Evolutionary conservation across 2,329 filamentous ascomycete species (phyloP).

Genomic region (Cladosporium sp.): DNA sequence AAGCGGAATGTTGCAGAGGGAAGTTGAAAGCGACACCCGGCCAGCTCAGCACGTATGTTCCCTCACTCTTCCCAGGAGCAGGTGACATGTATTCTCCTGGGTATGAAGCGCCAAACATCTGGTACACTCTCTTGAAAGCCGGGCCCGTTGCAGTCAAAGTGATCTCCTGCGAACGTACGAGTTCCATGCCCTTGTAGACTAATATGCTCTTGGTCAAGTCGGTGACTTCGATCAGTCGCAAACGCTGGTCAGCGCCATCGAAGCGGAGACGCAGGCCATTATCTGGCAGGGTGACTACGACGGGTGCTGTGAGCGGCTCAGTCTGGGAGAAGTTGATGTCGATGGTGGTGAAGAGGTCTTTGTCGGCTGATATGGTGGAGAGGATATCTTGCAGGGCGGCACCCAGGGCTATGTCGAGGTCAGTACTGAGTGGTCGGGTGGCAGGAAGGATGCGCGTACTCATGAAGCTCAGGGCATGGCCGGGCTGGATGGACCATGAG

Average conservation of each 20-base stretch:
- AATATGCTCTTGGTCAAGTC: constrained; percentile 86
- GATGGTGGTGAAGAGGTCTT: constrained; percentile 77
- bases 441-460: constrained; percentile 31
- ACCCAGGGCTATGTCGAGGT: constrained; percentile 66
- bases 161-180: constrained; percentile 63
- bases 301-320: constrained; percentile 71
- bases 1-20: constrained; percentile 70
- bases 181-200: constrained; percentile 77
- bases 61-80: constrained; percentile 53
- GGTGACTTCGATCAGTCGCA: constrained; percentile 85
- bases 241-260: constrained; percentile 86
- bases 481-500: constrained; percentile 26
- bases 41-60: constrained; percentile 89
- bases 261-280: constrained; percentile 92
- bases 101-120: constrained; percentile 91
- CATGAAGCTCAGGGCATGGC: constrained; percentile 41
- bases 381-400: constrained; percentile 88
- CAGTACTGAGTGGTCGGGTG: neutral
- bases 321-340: constrained; percentile 78
- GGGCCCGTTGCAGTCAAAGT: constrained; percentile 30
- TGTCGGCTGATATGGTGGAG: constrained; percentile 84
- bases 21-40: constrained; percentile 94
- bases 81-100: constrained; percentile 86
- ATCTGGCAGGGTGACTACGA: constrained; percentile 72
- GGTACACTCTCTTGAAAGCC: constrained; percentile 62